Percentiles rank a stretch among this genome's conserved stretches.
Conservation (phyloP, 768 basidiomycete genomes). For the Boletus pseudo-olivaceus region DNA sequence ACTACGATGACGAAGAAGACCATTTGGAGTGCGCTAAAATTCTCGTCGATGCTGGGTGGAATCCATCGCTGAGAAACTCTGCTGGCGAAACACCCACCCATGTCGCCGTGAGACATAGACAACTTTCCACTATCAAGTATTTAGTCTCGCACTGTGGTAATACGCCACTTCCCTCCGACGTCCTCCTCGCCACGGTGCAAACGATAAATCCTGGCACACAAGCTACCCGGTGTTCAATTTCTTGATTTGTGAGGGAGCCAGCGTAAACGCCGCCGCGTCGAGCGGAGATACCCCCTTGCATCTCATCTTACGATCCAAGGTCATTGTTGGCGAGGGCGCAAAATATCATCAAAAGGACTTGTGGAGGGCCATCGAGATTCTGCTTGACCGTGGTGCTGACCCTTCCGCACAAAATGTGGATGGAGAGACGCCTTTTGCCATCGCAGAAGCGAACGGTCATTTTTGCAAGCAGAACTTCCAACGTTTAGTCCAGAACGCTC, state of each 20-base stretch:
- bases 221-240: neutral
- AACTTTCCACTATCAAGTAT: neutral
- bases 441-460: neutral
- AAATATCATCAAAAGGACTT: fast-evolving
- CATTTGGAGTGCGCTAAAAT: neutral
- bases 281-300: neutral
- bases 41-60: neutral
- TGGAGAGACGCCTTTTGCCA: neutral
- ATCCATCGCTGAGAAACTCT: neutral
- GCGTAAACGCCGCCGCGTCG: neutral
- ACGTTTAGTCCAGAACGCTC: neutral
- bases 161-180: neutral
- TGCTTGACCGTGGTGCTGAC: neutral
- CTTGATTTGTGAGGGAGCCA: neutral
- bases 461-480: neutral
- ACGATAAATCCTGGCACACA: no score
- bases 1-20: neutral
- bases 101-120: neutral
- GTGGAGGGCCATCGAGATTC: neutral
- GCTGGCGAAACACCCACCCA: neutral
- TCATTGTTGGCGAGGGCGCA: neutral
- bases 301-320: neutral
- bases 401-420: neutral
- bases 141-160: neutral
- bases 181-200: neutral